These are phyloP conservation scores for Nicotiana obtusifolia DNA, from an alignment of 257 asterid genomes.

Conservation along the genomic window DNA sequence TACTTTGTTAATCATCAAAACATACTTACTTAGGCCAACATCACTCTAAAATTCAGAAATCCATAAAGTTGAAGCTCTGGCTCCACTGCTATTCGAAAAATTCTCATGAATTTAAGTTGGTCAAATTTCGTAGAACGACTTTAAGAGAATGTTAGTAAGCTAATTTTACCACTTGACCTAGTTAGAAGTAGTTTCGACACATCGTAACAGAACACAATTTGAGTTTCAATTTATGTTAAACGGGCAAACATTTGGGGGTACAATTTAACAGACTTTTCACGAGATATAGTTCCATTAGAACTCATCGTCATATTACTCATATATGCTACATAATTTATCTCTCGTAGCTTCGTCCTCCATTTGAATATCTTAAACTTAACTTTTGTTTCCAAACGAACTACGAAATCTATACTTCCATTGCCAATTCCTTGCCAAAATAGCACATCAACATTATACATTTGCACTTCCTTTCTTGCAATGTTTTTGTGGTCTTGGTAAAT, in stretches of 20 bases:
- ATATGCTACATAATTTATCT: not conserved
- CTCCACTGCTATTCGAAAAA: no score
- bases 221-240: not conserved
- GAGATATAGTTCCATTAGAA: not conserved
- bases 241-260: not conserved
- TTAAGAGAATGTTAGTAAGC: no score
- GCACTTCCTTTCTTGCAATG: not conserved
- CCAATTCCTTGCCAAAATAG: not conserved
- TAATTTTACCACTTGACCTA: not conserved
- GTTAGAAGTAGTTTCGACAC: not conserved
- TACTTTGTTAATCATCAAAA: no score
- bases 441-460: not conserved
- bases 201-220: not conserved
- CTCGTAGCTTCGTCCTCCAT: conserved; percentile 7
- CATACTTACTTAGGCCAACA: no score
- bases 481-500: conserved; percentile 12
- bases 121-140: no score
- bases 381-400: not conserved
- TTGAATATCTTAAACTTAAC: conserved; percentile 3
- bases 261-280: not conserved
- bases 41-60: no score
- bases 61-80: no score
- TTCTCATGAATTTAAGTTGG: no score
- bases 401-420: not conserved
- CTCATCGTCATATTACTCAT: not conserved